phyloP scores from a whole-genome alignment of 2,329 filamentous ascomycete species.

The Ceratocystiopsis minuta region DNA sequence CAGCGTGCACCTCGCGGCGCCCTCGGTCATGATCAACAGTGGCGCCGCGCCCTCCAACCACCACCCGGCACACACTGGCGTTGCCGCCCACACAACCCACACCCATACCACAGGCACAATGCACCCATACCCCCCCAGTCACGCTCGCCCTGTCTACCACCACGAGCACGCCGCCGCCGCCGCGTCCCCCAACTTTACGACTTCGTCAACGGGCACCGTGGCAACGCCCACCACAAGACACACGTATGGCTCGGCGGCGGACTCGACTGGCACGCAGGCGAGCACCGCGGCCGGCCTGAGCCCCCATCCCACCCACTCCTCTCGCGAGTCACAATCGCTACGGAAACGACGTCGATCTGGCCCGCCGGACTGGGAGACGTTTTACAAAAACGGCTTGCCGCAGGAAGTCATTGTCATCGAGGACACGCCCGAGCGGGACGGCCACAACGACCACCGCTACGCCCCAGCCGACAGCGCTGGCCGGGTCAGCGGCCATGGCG shows the following conservation, averaged over 20 bases:
- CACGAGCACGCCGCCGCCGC: not conserved
- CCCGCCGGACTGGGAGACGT: conserved; percentile 60
- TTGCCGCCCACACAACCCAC: too few species aligned
- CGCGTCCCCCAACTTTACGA: conserved; percentile 15
- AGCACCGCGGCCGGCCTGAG: too few species aligned
- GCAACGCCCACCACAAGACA: conserved; percentile 1
- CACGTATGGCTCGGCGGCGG: conserved; percentile 5
- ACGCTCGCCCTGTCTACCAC: conserved; percentile 6
- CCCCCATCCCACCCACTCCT: conserved; percentile 11
- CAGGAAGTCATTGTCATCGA: conserved; percentile 77
- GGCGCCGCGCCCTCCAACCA: conserved; percentile 2
- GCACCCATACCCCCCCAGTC: not conserved
- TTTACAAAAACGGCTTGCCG: conserved; percentile 68
- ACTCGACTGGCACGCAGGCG: too few species aligned
- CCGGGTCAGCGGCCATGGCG: conserved; percentile 4
- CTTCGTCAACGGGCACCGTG: not conserved
- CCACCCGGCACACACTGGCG: not conserved
- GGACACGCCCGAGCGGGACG: conserved; percentile 45
- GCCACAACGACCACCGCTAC: conserved; percentile 2
- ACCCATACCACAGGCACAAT: conserved; percentile 9
- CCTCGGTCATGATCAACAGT: too few species aligned
- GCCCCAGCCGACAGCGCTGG: conserved; percentile 5
- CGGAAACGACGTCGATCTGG: conserved; percentile 39
- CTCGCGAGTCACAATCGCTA: conserved; percentile 15
- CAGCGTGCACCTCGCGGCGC: too few species aligned